phyloP scores from a whole-genome alignment of 441 rosid species.

The Bruguiera hainesii region DNA sequence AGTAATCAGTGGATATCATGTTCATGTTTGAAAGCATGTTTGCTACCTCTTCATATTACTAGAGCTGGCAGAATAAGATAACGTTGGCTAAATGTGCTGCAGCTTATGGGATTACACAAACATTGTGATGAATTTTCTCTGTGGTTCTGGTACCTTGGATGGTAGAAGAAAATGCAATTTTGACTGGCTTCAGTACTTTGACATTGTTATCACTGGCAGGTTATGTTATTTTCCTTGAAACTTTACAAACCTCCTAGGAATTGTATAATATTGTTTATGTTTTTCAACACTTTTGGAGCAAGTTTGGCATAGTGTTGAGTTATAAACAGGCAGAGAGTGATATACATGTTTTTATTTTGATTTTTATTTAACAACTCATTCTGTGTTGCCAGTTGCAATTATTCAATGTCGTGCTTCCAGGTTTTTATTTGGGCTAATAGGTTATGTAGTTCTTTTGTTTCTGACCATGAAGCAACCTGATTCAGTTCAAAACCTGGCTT shows the following conservation, averaged over 20 bases:
- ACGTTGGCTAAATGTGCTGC: conserved; percentile 31
- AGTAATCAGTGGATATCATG: too few species aligned
- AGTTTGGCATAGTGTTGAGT: too few species aligned
- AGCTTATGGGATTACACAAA: conserved; percentile 99
- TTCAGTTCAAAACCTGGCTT: conserved; percentile 95
- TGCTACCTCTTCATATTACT: background rate
- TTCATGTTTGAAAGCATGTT: background rate
- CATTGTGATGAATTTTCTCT: conserved; percentile 95
- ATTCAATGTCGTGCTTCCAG: background rate
- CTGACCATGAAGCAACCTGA: conserved; percentile 15
- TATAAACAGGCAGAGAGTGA: too few species aligned
- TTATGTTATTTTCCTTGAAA: conserved; percentile 21
- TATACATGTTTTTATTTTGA: background rate
- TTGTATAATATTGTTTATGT: background rate
- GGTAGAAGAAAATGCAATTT: conserved; percentile 50
- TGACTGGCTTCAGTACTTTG: conserved; percentile 92
- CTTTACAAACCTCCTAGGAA: background rate
- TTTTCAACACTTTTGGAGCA: background rate
- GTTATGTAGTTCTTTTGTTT: conserved; percentile 3
- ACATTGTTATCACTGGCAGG: conserved; percentile 98
- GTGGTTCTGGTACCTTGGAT: conserved; percentile 43
- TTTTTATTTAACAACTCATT: background rate
- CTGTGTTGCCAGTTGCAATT: background rate
- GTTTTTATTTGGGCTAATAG: background rate
- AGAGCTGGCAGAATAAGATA: background rate